Percentiles rank a stretch among this genome's conserved stretches.
Evolutionary conservation across 441 rosid genomes (phyloP).

Genomic region (Biscutella laevigata): DNA sequence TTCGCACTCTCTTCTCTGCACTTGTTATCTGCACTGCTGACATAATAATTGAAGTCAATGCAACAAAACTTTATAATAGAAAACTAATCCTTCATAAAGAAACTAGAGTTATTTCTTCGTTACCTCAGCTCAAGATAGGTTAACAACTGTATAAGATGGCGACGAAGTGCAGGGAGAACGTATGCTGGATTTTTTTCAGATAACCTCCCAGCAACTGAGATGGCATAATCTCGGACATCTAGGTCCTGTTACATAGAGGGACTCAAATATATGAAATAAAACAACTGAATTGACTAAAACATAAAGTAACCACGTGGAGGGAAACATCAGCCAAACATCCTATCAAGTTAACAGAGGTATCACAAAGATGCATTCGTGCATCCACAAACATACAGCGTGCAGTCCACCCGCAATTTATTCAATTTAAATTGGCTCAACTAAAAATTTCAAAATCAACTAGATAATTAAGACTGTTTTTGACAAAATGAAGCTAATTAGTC

Average conservation of each 20-base stretch:
- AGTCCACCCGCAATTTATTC: slow-evolving; percentile 8
- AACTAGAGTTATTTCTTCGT: slow-evolving; percentile 17
- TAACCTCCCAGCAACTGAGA: slow-evolving; percentile 94
- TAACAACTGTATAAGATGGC: slow-evolving; percentile 93
- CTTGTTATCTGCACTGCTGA: slow-evolving; percentile 98
- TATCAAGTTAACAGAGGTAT: slow-evolving; percentile 13
- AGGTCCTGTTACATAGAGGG: slow-evolving; percentile 62
- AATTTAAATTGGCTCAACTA: background rate
- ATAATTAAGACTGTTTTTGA: slow-evolving; percentile 3
- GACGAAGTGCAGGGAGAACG: slow-evolving; percentile 99
- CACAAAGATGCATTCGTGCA: slow-evolving; percentile 4
- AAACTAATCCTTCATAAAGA: slow-evolving; percentile 1
- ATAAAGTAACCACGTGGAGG: slow-evolving; percentile 3
- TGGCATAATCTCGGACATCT: slow-evolving; percentile 92
- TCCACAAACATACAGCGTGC: slow-evolving; percentile 4
- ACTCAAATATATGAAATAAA: slow-evolving; percentile 12
- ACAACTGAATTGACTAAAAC: background rate
- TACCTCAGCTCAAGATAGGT: slow-evolving; percentile 97
- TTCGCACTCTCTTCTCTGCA: slow-evolving; percentile 99
- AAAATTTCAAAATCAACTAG: background rate
- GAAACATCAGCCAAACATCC: slow-evolving; percentile 12
- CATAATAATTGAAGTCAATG: slow-evolving; percentile 36
- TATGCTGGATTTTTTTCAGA: slow-evolving; percentile 99
- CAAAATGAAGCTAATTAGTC: slow-evolving; percentile 11
- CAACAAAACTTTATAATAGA: slow-evolving; percentile 9